Evolutionary conservation across 2,329 filamentous ascomycete species (phyloP), one percentile per base, ranked within the genome.

Genomic region (Fusarium devonianum): DNA sequence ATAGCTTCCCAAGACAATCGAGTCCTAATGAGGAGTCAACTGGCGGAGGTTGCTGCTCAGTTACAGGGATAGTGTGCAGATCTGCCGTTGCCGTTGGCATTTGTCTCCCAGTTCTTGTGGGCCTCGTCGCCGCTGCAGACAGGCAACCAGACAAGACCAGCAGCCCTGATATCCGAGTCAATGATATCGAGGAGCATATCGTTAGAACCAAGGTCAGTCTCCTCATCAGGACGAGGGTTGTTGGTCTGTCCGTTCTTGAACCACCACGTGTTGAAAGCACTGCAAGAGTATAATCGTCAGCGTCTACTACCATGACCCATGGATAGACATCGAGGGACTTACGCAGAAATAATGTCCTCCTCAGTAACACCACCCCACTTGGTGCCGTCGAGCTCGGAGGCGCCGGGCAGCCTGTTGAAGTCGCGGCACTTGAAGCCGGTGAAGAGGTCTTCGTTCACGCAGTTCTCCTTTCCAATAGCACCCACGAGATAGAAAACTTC

Each of bases 11-110:
- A n/a, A n/a, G n/a, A n/a, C n/a, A n/a, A n/a, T n/a, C n/a, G n/a
- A n/a, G n/a, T n/a, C n/a, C n/a, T n/a, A n/a, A n/a, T n/a, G n/a
- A n/a, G n/a, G n/a, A n/a, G n/a, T n/a, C n/a, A n/a, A n/a, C n/a
- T n/a, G n/a, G n/a, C n/a, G n/a, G n/a, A n/a, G n/a, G n/a, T n/a
- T n/a, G n/a, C n/a, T n/a, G 21, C 13, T 34, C 49, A 43, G 18
- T 50, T 41, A 9, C 35, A 53, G 17, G 40, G 50, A n/a, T 30
- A 42, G 19, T 40, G 35, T 9, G 23, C 29, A 3, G 41, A 47
- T 13, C 29, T 18, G 7, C 28, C 33, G 4, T 52, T 34, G 5
- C 18, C 37, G 18, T 28, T 17, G 11, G n/a, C 22, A 10, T 30
- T 34, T 8, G 34, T 39, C 7, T 29, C 28, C 34, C 22, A 26